Base-by-base conservation (phyloP, 1,139 yeast species). In the Casaregolazyma suthepensis region DNA sequence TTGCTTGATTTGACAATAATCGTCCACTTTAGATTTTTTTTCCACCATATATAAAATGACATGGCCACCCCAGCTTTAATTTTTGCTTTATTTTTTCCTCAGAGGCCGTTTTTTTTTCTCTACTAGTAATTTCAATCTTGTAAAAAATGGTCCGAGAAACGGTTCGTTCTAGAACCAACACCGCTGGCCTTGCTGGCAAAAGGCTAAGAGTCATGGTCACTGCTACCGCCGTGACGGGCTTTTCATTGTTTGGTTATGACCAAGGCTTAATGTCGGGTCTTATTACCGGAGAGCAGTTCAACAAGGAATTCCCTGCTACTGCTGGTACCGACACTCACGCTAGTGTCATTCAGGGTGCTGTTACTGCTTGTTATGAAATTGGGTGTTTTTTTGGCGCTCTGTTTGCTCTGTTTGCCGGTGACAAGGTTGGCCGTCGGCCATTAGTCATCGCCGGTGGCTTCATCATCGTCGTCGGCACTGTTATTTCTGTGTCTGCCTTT, bases 301-400 rank as follows among this genome's bases (percentile, higher is more conserved):
- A 77, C 62, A 59, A 69, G 15, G 83, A 77, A 53, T 83, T 83
- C 66, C 87, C 87, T 5, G 56, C 65, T 5, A 59, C 63, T 5
- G 51, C 47, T 9, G 65, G 65, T 37, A 51, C 52, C 20, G 42
- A 55, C 12, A 56, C 54, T 43, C 67, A 65, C 51, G 63, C 63
- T 9, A 57, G 67, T 19, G 70, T 66, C 5, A 53, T 66, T 17
- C 71, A 84, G 68, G 91, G 93, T 71, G 86, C 85, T 5, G 85
- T 84, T 40, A 83, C 88, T 2, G 74, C 90, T 0, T 82, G 86
- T 70, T 86, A 85, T 68, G 93, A 85, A 66, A 68, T 87, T 54
- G 94, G 95, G 23, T 85, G 91, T 75, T 82, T 86, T 73, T 76
- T 80, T 60, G 94, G 95, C 61, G 89, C 90, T 35, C 59, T 63